Conservation (phyloP, 169 alveolate genomes). For the Plasmodium vinckei region DNA sequence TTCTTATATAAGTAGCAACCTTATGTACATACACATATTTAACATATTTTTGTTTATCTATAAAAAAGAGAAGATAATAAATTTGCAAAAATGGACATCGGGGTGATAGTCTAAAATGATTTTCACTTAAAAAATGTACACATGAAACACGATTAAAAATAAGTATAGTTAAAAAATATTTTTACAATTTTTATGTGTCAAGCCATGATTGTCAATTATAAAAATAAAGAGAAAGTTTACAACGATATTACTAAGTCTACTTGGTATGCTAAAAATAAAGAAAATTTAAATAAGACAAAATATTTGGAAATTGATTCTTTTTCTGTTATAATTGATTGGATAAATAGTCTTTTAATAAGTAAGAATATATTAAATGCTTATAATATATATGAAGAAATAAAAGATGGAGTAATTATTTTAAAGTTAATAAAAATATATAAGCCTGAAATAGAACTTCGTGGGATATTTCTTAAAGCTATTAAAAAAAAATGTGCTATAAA, state of each 20-base stretch:
- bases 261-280: slow-evolving; percentile 28
- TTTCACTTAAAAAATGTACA: too few relatives aligned
- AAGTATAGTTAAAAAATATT: too few relatives aligned
- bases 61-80: too few relatives aligned
- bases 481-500: slow-evolving; percentile 69
- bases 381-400: slow-evolving; percentile 57
- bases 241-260: slow-evolving; percentile 53
- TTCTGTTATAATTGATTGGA: slow-evolving; percentile 50
- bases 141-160: too few relatives aligned
- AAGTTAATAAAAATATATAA: slow-evolving; percentile 41
- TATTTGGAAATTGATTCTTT: slow-evolving; percentile 26
- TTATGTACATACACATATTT: too few relatives aligned
- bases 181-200: too few relatives aligned
- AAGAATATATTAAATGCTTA: slow-evolving; percentile 39
- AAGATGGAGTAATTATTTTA: slow-evolving; percentile 49
- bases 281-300: slow-evolving; percentile 37
- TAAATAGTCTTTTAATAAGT: slow-evolving; percentile 56
- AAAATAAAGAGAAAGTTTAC: slow-evolving; percentile 20
- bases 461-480: slow-evolving; percentile 40
- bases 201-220: slow-evolving; percentile 7
- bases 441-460: slow-evolving; percentile 33
- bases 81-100: too few relatives aligned
- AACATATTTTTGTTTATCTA: too few relatives aligned
- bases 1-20: too few relatives aligned
- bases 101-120: too few relatives aligned